phyloP scores from a whole-genome alignment of 352 stramenopile species.

The Phytophthora ramorum region DNA sequence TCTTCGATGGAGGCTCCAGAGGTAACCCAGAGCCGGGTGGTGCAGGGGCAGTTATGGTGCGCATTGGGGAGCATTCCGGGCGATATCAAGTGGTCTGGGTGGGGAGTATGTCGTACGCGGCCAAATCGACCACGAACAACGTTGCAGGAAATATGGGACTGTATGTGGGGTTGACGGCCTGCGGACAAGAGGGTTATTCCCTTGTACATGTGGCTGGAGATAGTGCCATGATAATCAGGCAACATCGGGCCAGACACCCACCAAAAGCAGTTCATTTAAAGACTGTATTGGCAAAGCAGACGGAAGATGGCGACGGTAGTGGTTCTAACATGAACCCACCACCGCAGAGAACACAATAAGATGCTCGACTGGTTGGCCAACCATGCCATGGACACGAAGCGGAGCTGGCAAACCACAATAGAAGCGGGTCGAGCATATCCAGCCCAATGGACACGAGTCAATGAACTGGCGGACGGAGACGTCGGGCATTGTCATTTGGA shows the following conservation, averaged over 20 bases:
- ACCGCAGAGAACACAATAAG: constrained; percentile 11
- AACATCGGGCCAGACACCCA: not conserved
- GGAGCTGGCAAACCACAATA: not conserved
- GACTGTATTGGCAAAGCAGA: constrained; percentile 1
- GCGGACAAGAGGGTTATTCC: not conserved
- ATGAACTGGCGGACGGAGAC: not conserved
- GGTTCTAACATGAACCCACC: constrained; percentile 1
- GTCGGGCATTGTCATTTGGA: not conserved
- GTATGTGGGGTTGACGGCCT: not conserved
- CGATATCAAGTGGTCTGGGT: not conserved
- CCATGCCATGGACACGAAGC: constrained; percentile 4
- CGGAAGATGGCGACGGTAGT: not conserved
- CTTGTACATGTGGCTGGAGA: constrained; percentile 1
- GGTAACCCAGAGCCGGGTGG: constrained; percentile 7
- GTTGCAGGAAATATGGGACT: constrained; percentile 8
- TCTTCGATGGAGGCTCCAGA: constrained; percentile 11
- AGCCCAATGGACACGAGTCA: not conserved
- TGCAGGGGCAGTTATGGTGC: constrained; percentile 1
- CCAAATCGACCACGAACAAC: constrained; percentile 8
- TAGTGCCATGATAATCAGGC: constrained; percentile 12
- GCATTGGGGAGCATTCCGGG: not conserved
- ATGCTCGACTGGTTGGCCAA: not conserved
- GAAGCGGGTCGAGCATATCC: not conserved
- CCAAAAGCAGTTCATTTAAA: not conserved
- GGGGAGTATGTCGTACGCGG: constrained; percentile 8